A percentile compares a stretch with the other conserved stretches of the same genome.
These are phyloP conservation scores for Aureobasidium sp. DNA, from an alignment of 2,329 filamentous ascomycete genomes.

Conservation along the genomic window DNA sequence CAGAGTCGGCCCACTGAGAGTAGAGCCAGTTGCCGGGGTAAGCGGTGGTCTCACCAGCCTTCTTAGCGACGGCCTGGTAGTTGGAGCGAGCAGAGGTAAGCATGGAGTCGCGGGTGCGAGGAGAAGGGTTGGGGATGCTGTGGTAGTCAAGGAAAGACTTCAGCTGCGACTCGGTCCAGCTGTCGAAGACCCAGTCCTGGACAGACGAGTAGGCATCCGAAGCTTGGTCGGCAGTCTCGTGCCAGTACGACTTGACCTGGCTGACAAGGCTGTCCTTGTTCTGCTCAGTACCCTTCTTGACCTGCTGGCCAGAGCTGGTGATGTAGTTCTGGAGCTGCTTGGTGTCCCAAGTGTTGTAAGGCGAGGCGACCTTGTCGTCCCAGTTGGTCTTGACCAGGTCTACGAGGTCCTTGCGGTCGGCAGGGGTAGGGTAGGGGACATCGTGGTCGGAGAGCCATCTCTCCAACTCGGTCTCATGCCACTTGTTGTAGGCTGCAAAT, in stretches of 20 bases:
- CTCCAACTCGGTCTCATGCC: constrained; percentile 97
- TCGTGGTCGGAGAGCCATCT: constrained; percentile 91
- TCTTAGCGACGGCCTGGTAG: constrained; percentile 71
- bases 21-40: constrained; percentile 97
- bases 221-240: constrained; percentile 69
- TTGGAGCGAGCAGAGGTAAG: constrained; percentile 69
- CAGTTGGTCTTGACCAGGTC: constrained; percentile 84
- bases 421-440: constrained; percentile 79
- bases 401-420: constrained; percentile 92
- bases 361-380: constrained; percentile 65
- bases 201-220: constrained; percentile 62
- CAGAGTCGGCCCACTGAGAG: constrained; percentile 81
- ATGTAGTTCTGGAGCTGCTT: constrained; percentile 61
- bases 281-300: constrained; percentile 56
- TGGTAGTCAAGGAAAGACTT: constrained; percentile 90
- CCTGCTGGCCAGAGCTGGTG: constrained; percentile 60
- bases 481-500: constrained; percentile 86
- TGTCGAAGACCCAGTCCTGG: constrained; percentile 91
- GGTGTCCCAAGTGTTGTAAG: constrained; percentile 70
- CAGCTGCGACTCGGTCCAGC: constrained; percentile 87
- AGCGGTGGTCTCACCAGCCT: constrained; percentile 63
- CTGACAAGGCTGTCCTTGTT: constrained; percentile 60
- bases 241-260: constrained; percentile 67
- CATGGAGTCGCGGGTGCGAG: constrained; percentile 74
- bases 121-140: constrained; percentile 78